Evolutionary conservation across 805 yeast genomes (phyloP).

Genomic region (Clavispora phyllophila): DNA sequence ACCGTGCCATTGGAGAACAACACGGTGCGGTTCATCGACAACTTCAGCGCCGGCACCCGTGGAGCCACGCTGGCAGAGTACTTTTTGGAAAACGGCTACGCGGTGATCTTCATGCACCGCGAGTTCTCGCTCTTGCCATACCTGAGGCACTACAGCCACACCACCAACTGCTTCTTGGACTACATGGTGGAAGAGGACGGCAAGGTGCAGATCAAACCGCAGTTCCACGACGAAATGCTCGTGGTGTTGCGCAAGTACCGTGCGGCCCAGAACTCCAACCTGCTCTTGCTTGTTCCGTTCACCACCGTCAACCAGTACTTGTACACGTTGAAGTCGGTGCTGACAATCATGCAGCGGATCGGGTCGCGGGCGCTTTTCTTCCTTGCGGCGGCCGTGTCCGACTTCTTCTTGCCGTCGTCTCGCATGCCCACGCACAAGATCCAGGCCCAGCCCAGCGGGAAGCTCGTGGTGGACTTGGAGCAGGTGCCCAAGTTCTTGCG

Average conservation of each 20-base stretch:
- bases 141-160: constrained; percentile 83
- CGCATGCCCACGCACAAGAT: constrained; percentile 91
- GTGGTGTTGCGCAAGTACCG: constrained; percentile 52
- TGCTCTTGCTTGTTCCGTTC: constrained; percentile 73
- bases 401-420: constrained; percentile 84
- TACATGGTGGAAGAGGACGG: constrained; percentile 60
- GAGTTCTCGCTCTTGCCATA: constrained; percentile 90
- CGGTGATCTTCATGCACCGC: constrained; percentile 88
- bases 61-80: constrained; percentile 96
- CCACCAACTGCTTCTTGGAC: constrained; percentile 81
- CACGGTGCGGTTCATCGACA: constrained; percentile 94
- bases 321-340: constrained; percentile 70
- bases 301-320: constrained; percentile 93
- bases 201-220: constrained; percentile 54
- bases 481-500: constrained; percentile 94
- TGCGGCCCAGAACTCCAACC: constrained; percentile 44
- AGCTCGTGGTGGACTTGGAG: constrained; percentile 77
- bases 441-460: constrained; percentile 77
- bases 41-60: constrained; percentile 95
- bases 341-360: constrained; percentile 51
- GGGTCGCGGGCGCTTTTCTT: constrained; percentile 68
- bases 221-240: constrained; percentile 59
- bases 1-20: constrained; percentile 96
- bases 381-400: constrained; percentile 97
- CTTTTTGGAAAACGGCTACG: constrained; percentile 78